Conservation (phyloP, 2,329 filamentous ascomycete genomes). For the Fusarium armeniacum region DNA sequence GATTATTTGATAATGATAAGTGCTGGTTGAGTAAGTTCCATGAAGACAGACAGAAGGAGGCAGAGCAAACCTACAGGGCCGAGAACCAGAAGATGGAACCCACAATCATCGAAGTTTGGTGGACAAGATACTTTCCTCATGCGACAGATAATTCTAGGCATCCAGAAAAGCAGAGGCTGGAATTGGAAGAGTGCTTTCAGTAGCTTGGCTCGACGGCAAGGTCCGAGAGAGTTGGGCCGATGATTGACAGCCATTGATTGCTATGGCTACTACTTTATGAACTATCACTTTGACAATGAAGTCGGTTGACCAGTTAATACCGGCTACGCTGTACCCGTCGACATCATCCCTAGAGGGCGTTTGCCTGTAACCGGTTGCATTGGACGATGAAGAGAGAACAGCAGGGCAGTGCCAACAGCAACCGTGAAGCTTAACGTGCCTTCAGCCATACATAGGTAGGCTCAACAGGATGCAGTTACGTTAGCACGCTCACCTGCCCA, state of each 20-base stretch:
- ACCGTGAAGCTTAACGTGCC: neutral
- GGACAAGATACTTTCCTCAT: constrained; percentile 35
- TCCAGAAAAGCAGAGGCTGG: constrained; percentile 31
- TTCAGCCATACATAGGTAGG: neutral
- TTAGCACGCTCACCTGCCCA: constrained; percentile 13
- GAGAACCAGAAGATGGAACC: neutral
- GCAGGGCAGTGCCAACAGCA: neutral
- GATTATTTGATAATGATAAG: neutral
- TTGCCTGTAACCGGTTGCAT: constrained; percentile 15
- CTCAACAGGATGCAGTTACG: constrained; percentile 10
- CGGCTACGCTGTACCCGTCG: constrained; percentile 16
- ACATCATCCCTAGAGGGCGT: neutral
- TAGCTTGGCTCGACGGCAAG: constrained; percentile 46
- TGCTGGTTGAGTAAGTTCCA: neutral
- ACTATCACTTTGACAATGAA: constrained; percentile 20
- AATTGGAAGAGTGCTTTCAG: constrained; percentile 22
- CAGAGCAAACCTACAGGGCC: constrained; percentile 25
- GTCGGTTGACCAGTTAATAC: constrained; percentile 7
- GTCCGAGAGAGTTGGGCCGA: constrained; percentile 46
- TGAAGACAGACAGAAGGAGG: constrained; percentile 27
- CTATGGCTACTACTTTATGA: neutral
- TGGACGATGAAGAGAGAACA: constrained; percentile 4
- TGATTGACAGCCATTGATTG: constrained; percentile 2
- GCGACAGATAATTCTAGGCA: constrained; percentile 28
- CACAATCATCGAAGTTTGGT: constrained; percentile 39